These are phyloP conservation scores for Chlorociboria aeruginascens DNA, from an alignment of 495 filamentous ascomycete genomes.

Conservation along the genomic window DNA sequence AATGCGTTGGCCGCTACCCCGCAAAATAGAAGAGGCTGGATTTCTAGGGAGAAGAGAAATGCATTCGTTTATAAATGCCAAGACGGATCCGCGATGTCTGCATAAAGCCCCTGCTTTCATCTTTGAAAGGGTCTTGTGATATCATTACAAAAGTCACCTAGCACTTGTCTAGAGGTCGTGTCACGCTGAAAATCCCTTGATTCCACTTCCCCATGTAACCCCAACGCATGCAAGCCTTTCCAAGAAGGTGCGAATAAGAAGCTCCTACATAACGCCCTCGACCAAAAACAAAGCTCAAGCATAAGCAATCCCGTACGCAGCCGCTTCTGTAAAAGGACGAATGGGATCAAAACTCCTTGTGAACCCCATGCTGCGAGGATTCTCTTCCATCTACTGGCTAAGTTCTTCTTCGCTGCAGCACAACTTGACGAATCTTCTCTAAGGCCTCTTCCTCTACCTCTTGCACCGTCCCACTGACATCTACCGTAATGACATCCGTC, in stretches of 20 bases:
- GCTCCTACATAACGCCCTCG: not conserved
- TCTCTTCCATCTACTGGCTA: too few relatives aligned
- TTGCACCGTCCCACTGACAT: conserved; percentile 54
- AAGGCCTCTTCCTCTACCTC: conserved; percentile 57
- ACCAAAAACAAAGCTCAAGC: not conserved
- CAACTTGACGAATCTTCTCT: conserved; percentile 31
- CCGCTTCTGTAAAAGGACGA: not conserved
- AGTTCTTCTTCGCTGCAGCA: not conserved
- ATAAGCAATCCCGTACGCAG: not conserved
- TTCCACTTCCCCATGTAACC: not conserved
- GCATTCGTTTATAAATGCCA: not conserved
- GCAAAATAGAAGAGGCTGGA: not conserved
- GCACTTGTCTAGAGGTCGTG: not conserved
- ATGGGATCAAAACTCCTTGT: too few relatives aligned
- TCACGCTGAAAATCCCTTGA: not conserved
- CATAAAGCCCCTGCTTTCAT: not conserved
- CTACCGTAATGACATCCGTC: conserved; percentile 71
- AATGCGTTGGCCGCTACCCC: not conserved
- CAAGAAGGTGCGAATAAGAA: not conserved
- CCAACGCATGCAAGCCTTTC: not conserved
- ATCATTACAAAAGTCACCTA: not conserved
- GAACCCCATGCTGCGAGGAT: too few relatives aligned
- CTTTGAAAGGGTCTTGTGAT: not conserved
- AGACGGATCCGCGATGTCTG: not conserved
- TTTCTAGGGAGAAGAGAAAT: not conserved